Evolutionary conservation across 164 flowering plant genomes (phyloP), one percentile per base, ranked within the genome.

Genomic region (Magnolia changhungtana): DNA sequence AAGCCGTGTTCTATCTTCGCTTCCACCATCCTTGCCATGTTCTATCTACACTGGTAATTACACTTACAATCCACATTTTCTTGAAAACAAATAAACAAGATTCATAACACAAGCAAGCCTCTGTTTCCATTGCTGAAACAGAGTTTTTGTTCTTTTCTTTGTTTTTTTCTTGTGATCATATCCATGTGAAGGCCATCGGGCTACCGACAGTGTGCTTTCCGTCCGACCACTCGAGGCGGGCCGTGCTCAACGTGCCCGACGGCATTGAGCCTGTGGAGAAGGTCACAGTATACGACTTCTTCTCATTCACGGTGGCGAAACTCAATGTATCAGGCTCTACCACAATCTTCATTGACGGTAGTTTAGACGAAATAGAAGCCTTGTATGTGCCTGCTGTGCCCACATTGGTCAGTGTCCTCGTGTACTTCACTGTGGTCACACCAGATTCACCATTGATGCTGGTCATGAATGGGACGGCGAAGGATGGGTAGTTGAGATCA

Each of bases 401-500:
- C 13, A 92, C 94, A 51, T 94, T 94, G 1, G 97, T 92, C 55
- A 94, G 79, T 1, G 92, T 91, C 77, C 97, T 88, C 0, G 87
- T 85, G 61, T 88, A 84, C 80, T 78, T 89, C 7, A 85, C 83
- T 2, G 81, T 81, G 24, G 64, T 82, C 3, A 79, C 10, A 19
- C 87, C 87, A 7, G 76, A 58, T 5, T 45, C 71, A 29, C 50
- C 71, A 1, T 16, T 55, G 21, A 31, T 6, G 18, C 86, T 87
- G 2, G 92, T 83, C 71, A 76, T 50, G 11, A 92, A 65, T 1
- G 89, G 83, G 52, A 89, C 95, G 0, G 91, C 85, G 63, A 95
- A 92, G 2, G 98, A 90, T 18, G 98, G 98, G 79, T 95, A 95
- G 69, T 95, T 95, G 0, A 92, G 82, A 70, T 91, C 90, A 2